Conservation (phyloP, 1,139 yeast genomes). For the Yamadazyma oceani region DNA sequence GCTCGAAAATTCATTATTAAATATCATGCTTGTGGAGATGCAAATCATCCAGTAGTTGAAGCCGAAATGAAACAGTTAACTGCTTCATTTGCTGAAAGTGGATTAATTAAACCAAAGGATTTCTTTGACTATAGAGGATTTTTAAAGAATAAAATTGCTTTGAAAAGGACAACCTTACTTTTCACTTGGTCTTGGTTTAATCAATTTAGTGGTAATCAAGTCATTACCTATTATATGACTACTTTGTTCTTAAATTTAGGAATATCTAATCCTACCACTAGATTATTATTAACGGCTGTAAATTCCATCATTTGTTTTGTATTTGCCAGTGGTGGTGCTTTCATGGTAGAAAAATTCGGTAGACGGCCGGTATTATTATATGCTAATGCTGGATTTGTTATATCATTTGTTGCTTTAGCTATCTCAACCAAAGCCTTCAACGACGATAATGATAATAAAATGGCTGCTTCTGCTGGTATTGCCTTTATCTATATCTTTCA, state of each 20-base stretch:
- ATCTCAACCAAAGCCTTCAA: constrained; percentile 17
- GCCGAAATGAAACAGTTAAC: constrained; percentile 18
- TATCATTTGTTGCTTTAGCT: constrained; percentile 18
- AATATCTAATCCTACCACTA: constrained; percentile 17
- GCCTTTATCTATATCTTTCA: constrained; percentile 21
- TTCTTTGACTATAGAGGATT: constrained; percentile 4
- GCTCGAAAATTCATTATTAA: constrained; percentile 29
- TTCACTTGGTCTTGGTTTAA: constrained; percentile 4
- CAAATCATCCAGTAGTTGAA: constrained; percentile 15
- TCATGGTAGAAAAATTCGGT: constrained; percentile 15
- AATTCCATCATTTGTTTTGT: constrained; percentile 17
- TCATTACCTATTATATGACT: constrained; percentile 21
- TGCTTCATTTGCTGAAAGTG: constrained; percentile 8
- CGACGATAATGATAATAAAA: constrained; percentile 11
- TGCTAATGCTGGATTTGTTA: constrained; percentile 18
- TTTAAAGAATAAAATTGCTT: neutral
- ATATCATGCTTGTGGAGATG: constrained; percentile 19
- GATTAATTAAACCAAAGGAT: constrained; percentile 4
- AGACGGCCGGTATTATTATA: constrained; percentile 22
- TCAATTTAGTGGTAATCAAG: constrained; percentile 19
- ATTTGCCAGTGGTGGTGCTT: constrained; percentile 19
- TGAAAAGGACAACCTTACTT: constrained; percentile 3
- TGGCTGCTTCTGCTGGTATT: constrained; percentile 14
- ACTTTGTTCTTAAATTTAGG: constrained; percentile 20
- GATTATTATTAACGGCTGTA: constrained; percentile 19